A percentile compares a stretch with the other conserved stretches of the same genome.
Conservation (phyloP, 345 rosid species). For the Eucalyptus virginea region DNA sequence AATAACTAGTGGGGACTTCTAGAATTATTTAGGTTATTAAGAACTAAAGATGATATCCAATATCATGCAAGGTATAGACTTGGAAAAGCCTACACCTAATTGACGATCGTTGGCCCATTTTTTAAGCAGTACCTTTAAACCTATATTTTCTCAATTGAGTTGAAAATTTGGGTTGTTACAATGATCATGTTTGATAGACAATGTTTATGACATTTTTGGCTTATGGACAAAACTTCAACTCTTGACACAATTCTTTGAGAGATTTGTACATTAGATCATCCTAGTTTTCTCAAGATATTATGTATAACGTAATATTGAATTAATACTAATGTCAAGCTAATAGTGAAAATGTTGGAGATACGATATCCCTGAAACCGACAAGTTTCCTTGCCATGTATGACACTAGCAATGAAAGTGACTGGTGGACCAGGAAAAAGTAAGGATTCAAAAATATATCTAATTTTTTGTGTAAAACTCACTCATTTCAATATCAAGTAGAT, state of each 20-base stretch:
- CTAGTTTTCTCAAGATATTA: neutral
- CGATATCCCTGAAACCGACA: neutral
- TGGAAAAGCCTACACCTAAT: too few relatives aligned
- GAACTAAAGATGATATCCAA: too few relatives aligned
- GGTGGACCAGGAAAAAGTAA: neutral
- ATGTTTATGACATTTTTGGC: neutral
- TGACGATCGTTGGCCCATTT: accelerated
- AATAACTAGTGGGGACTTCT: too few relatives aligned
- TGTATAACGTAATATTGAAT: neutral
- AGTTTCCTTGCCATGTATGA: neutral
- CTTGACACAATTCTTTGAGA: neutral
- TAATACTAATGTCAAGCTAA: neutral
- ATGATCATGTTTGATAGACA: neutral
- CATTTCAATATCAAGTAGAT: neutral
- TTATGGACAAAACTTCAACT: neutral
- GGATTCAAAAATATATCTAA: neutral
- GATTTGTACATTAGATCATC: neutral
- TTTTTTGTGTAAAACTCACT: neutral
- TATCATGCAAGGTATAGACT: too few relatives aligned
- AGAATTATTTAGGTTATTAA: too few relatives aligned
- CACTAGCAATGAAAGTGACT: neutral
- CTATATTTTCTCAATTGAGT: too few relatives aligned
- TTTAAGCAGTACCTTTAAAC: too few relatives aligned
- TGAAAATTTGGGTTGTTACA: neutral
- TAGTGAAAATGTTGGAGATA: neutral